phyloP scores from a whole-genome alignment of 805 yeast species.

The Starmerella bombicola region DNA sequence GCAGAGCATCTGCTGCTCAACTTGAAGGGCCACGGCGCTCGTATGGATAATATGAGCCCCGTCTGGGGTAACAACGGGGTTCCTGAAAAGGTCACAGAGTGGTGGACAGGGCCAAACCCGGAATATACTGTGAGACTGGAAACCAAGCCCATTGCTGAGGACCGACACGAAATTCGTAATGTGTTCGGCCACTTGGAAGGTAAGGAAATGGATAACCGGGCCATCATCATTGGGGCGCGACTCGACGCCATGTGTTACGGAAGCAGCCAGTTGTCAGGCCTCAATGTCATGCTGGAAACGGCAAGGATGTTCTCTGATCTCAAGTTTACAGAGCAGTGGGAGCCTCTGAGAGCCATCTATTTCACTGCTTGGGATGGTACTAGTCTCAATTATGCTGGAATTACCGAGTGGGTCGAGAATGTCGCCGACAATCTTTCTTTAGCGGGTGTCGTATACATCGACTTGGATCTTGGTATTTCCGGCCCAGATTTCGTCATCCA shows the following conservation, averaged over 20 bases:
- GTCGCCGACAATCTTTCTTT: slow-evolving; percentile 41
- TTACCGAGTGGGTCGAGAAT: slow-evolving; percentile 61
- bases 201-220: slow-evolving; percentile 56
- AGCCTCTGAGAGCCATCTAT: slow-evolving; percentile 67
- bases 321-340: slow-evolving; percentile 58
- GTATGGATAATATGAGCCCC: slow-evolving; percentile 17
- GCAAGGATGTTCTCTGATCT: slow-evolving; percentile 54
- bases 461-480: slow-evolving; percentile 48
- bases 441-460: slow-evolving; percentile 60
- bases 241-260: slow-evolving; percentile 71
- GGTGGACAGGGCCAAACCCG: slow-evolving; percentile 35
- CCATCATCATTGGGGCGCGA: slow-evolving; percentile 68
- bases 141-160: slow-evolving; percentile 36
- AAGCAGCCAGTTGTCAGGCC: slow-evolving; percentile 60
- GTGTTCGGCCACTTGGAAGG: slow-evolving; percentile 69
- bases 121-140: slow-evolving; percentile 26
- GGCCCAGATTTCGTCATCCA: slow-evolving; percentile 42
- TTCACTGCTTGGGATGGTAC: slow-evolving; percentile 78
- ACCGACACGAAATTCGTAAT: slow-evolving; percentile 59
- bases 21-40: slow-evolving; percentile 31
- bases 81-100: slow-evolving; percentile 26
- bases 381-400: slow-evolving; percentile 70
- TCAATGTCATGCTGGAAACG: slow-evolving; percentile 57
- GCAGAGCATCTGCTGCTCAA: slow-evolving; percentile 36
- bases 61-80: slow-evolving; percentile 30